Conservation (phyloP, 1,139 yeast genomes). For the Nadsonia commutata region DNA sequence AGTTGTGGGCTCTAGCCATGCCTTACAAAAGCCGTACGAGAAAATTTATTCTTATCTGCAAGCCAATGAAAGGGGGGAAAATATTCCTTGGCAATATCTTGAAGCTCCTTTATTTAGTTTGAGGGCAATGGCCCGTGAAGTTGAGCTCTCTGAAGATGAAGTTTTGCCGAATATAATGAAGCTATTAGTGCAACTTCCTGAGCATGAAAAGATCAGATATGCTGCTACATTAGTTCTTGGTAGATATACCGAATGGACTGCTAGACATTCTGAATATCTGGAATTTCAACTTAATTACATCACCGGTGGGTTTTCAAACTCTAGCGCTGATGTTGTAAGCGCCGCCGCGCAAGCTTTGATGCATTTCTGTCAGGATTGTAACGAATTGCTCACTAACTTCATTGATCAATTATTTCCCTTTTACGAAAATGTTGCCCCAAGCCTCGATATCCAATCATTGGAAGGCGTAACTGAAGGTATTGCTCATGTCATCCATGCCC, state of each 20-base stretch:
- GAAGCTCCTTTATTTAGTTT: slow-evolving; percentile 86
- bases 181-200: slow-evolving; percentile 55
- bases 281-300: slow-evolving; percentile 78
- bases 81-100: slow-evolving; percentile 58
- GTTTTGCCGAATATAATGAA: slow-evolving; percentile 72
- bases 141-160: slow-evolving; percentile 49
- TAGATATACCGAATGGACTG: slow-evolving; percentile 90
- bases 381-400: slow-evolving; percentile 46
- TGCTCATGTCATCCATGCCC: slow-evolving; percentile 64
- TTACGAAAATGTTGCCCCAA: slow-evolving; percentile 44
- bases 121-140: slow-evolving; percentile 92
- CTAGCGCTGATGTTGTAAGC: slow-evolving; percentile 38
- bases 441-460: slow-evolving; percentile 52
- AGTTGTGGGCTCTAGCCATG: slow-evolving; percentile 62
- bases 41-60: slow-evolving; percentile 32
- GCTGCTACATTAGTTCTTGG: slow-evolving; percentile 90
- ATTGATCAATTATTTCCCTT: slow-evolving; percentile 66
- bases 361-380: slow-evolving; percentile 91
- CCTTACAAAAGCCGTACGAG: slow-evolving; percentile 49
- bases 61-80: slow-evolving; percentile 17
- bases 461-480: slow-evolving; percentile 82
- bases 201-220: slow-evolving; percentile 74
- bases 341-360: slow-evolving; percentile 92
- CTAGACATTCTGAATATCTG: slow-evolving; percentile 66
- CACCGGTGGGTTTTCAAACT: slow-evolving; percentile 47